Percentiles rank a stretch among this genome's conserved stretches.
These are phyloP conservation scores for Termitomyces sp. DNA, from an alignment of 768 basidiomycete species.

Conservation along the genomic window DNA sequence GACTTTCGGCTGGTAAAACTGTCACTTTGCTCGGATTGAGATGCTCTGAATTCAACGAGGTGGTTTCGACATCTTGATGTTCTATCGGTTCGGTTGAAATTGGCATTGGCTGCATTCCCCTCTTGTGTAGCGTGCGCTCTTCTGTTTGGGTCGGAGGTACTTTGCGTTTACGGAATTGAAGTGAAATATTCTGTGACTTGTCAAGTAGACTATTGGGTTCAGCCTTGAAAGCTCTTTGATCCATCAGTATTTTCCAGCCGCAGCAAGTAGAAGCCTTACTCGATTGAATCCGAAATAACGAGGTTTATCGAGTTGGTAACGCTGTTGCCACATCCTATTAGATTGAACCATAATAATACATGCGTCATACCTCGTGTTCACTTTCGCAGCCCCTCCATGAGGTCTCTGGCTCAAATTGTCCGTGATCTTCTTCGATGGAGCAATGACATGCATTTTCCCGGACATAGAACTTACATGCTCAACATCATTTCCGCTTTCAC, in stretches of 20 bases:
- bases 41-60: neutral
- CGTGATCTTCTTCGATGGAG: neutral
- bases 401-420: neutral
- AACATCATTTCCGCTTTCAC: neutral
- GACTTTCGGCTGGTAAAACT: neutral
- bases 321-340: neutral
- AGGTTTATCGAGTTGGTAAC: neutral
- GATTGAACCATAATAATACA: neutral
- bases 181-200: neutral
- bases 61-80: neutral
- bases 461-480: neutral
- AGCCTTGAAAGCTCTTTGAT: neutral
- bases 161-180: constrained; percentile 13
- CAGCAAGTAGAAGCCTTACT: neutral
- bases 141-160: neutral
- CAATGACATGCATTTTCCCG: neutral
- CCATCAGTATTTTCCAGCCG: neutral
- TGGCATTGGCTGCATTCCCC: neutral
- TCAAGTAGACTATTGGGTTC: neutral
- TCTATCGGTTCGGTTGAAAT: neutral
- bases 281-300: neutral
- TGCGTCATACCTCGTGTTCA: constrained; percentile 3
- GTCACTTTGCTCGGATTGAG: neutral
- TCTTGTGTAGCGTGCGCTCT: constrained; percentile 4
- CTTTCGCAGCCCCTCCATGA: neutral